phyloP scores from a whole-genome alignment of 2,329 filamentous ascomycete species.

The Sclerotinia borealis region DNA sequence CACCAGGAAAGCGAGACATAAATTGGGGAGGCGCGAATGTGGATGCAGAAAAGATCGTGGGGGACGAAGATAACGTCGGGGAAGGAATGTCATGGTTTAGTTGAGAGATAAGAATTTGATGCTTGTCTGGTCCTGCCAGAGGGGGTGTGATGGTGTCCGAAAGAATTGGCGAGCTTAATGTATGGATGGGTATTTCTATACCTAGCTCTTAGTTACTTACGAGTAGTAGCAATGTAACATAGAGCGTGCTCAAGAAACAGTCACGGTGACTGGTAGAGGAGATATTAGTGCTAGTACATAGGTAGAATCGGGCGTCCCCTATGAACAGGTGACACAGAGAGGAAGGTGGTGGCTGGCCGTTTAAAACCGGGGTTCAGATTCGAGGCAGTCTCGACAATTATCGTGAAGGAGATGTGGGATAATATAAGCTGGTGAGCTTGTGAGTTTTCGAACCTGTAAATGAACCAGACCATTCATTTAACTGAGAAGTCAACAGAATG shows the following conservation, averaged over 20 bases:
- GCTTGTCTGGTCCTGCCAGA: background rate
- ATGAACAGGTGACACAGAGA: background rate
- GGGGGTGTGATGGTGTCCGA: background rate
- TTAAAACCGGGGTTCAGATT: background rate
- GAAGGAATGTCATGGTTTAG: constrained; percentile 3
- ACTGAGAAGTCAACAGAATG: background rate
- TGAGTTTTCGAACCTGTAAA: background rate
- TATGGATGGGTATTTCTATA: background rate
- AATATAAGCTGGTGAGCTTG: background rate
- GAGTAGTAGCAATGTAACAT: background rate
- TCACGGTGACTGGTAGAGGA: background rate
- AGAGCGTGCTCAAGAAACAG: background rate
- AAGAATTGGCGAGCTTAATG: background rate
- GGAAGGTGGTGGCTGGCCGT: background rate
- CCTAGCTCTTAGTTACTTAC: background rate
- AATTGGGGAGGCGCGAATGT: background rate
- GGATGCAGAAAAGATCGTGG: constrained; percentile 2
- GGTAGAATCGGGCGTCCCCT: background rate
- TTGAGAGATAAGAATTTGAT: background rate
- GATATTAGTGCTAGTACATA: background rate
- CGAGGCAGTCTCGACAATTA: background rate
- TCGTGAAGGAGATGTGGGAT: background rate
- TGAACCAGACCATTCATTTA: background rate
- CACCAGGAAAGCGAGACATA: background rate
- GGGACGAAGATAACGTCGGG: constrained; percentile 3